phyloP scores from a whole-genome alignment of 2,329 filamentous ascomycete genomes.

The Ceratocystis harringtonii region DNA sequence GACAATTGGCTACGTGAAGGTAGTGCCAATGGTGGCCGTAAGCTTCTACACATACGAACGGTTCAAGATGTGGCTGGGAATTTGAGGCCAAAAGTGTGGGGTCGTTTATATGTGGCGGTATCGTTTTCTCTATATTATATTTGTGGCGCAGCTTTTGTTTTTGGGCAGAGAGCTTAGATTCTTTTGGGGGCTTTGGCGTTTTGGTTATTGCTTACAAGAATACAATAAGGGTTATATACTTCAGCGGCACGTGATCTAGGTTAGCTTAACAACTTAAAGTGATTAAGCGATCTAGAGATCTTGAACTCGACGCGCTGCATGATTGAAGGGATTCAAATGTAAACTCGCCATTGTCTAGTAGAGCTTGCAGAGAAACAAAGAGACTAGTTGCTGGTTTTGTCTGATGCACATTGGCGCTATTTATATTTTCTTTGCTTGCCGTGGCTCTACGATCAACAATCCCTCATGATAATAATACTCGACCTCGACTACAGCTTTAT shows the following conservation, averaged over 20 bases:
- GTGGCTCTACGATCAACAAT: background rate
- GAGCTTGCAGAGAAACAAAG: background rate
- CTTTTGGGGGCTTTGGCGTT: background rate
- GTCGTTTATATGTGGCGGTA: background rate
- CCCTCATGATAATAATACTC: background rate
- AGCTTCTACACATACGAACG: slow-evolving; percentile 53
- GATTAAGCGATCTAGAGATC: background rate
- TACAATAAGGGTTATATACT: slow-evolving; percentile 2
- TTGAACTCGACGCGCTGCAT: background rate
- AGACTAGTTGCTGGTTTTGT: background rate
- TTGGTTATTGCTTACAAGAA: background rate
- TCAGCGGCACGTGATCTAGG: background rate
- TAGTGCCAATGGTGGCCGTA: slow-evolving; percentile 72
- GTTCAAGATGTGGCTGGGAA: slow-evolving; percentile 47
- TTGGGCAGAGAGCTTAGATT: background rate
- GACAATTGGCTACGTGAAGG: slow-evolving; percentile 88
- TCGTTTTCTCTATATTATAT: background rate
- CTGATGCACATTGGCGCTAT: background rate
- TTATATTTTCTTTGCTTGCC: background rate
- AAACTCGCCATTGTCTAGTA: background rate
- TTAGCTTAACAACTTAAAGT: background rate
- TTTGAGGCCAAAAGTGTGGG: slow-evolving; percentile 30
- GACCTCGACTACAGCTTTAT: background rate
- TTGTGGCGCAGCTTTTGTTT: slow-evolving; percentile 6
- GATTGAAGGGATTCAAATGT: background rate